Evolutionary conservation across 1,284 basidiomycete species (phyloP), one percentile per base, ranked within the genome.

Genomic region (Ceratobasidium papillatum): DNA sequence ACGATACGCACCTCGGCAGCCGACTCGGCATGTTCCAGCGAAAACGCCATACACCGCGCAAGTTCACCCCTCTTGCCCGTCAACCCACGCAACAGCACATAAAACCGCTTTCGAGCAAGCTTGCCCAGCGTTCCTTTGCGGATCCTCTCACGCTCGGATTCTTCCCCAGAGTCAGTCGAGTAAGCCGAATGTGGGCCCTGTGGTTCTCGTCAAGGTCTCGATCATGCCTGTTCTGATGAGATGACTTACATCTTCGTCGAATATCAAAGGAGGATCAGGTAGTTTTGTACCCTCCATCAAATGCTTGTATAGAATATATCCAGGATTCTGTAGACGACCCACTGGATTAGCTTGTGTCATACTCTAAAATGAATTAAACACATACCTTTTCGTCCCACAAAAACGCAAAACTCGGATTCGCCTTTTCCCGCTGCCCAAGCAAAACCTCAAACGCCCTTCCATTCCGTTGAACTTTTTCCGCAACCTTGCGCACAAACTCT

Each of bases 141-240:
- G 11, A 68, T 77, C 4, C 85, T 86, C 80, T 97, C 95, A 22
- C 89, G 87, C 80, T 99, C 97, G 2, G 92, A 94, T 73, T 97
- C 96, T 82, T 99, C 96, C 7, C 90, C 95, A 47, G 95, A 95
- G 82, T 99, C 97, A 14, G 94, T 96, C 0, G 96, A 98, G 82
- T 96, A 97, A 3, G 96, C 85, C 0, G 94, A 95, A 77, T 95
- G 92, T 79, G 94, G 93, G 4, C 96, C 95, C 94, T 96, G 80
- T 47, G 77, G 32, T 36, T 58, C 54, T 58, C 54, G 30, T 58
- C 54, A 58, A 47, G 27, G 11, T 32, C 30, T 3, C 11, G 32
- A n/a, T 36, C 27, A 56, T 9, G 63, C 38, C 73, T 22, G 32
- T 12, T n/a, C 27, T 49, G 58, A 64, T 30, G 45, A 19, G 72